phyloP scores from a whole-genome alignment of 257 asterid species.

The Mitragyna speciosa region DNA sequence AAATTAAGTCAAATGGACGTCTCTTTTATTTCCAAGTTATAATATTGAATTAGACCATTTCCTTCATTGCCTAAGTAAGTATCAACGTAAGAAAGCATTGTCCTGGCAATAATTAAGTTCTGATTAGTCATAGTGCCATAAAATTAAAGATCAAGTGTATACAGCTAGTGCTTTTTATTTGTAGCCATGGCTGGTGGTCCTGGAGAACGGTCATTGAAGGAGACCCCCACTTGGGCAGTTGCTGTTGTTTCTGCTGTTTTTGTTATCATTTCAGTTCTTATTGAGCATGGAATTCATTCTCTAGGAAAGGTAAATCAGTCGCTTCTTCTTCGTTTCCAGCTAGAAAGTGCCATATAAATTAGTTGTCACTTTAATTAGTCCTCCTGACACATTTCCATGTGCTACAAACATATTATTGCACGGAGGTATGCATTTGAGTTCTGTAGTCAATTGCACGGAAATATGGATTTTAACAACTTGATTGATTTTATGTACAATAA shows the following conservation, averaged over 20 bases:
- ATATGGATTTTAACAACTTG: background rate
- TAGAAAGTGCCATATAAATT: no score
- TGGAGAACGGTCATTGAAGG: slow-evolving; percentile 55
- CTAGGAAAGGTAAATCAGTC: slow-evolving; percentile 49
- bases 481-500: background rate
- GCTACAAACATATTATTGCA: no score
- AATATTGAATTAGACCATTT: background rate
- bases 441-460: no score
- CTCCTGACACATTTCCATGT: background rate
- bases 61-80: background rate
- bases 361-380: background rate
- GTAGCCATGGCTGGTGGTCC: slow-evolving; percentile 27
- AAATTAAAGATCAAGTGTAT: background rate
- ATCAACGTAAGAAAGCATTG: no score
- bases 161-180: background rate
- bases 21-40: background rate
- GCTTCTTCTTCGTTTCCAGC: no score
- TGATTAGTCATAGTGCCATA: background rate
- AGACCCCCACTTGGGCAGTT: slow-evolving; percentile 87
- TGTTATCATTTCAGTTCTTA: slow-evolving; percentile 49
- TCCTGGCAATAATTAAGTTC: background rate
- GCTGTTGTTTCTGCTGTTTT: slow-evolving; percentile 68
- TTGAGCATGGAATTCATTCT: slow-evolving; percentile 69
- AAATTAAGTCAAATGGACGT: background rate
- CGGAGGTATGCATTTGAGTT: no score